Percentiles rank a stretch among this genome's conserved stretches.
Conservation (phyloP, 2,329 filamentous ascomycete genomes). For the Cladobotryum mycophilum region DNA sequence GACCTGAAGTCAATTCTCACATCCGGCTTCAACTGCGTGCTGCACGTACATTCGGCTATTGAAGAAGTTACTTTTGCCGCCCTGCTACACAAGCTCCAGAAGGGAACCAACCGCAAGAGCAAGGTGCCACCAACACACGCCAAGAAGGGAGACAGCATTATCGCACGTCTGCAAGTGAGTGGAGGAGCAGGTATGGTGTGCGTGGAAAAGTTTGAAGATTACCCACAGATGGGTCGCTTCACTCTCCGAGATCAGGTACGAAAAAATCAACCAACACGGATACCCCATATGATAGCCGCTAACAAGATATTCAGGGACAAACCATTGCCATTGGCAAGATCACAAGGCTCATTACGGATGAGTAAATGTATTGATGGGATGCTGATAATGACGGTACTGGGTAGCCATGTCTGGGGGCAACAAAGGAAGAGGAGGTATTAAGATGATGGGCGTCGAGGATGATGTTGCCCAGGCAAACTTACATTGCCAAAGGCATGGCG, state of each 20-base stretch:
- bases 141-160: conserved; percentile 74
- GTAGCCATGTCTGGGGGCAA: background rate
- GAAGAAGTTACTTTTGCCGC: conserved; percentile 92
- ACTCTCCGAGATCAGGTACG: conserved; percentile 80
- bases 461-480: background rate
- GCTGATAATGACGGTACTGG: background rate
- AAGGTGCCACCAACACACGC: conserved; percentile 91
- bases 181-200: conserved; percentile 83
- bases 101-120: conserved; percentile 87
- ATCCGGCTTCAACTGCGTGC: conserved; percentile 93
- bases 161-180: conserved; percentile 82
- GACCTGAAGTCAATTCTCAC: conserved; percentile 92
- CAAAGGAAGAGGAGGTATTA: background rate
- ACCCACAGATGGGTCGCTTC: conserved; percentile 87
- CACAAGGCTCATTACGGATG: conserved; percentile 64
- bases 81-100: conserved; percentile 89
- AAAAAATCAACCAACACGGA: no score
- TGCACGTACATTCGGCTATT: conserved; percentile 95
- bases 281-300: background rate
- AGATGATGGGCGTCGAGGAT: background rate
- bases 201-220: conserved; percentile 91
- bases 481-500: background rate
- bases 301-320: conserved; percentile 62
- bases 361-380: background rate
- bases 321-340: conserved; percentile 99